These are phyloP conservation scores for Boletus reticulatus DNA, from an alignment of 768 basidiomycete genomes.

Conservation along the genomic window DNA sequence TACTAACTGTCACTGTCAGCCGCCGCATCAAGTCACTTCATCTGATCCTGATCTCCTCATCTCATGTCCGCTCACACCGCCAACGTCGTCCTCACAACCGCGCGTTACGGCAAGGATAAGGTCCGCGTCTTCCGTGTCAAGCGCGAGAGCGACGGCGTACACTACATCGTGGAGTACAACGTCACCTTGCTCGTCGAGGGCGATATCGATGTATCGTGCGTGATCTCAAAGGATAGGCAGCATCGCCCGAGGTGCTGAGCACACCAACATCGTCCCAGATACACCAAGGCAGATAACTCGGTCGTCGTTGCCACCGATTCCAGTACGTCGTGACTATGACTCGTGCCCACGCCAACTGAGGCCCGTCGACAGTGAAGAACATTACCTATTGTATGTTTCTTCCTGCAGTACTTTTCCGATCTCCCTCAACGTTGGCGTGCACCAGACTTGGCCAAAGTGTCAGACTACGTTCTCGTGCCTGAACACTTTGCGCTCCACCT, in stretches of 20 bases:
- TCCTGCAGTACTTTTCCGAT: neutral
- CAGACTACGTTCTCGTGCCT: slow-evolving; percentile 80
- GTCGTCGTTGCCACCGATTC: slow-evolving; percentile 92
- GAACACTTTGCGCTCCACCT: slow-evolving; percentile 89
- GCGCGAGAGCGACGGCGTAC: slow-evolving; percentile 54
- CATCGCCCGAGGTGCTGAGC: neutral
- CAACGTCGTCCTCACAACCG: slow-evolving; percentile 37
- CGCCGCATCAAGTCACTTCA: too few species aligned
- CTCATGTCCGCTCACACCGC: slow-evolving; percentile 28
- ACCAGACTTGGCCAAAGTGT: slow-evolving; percentile 81
- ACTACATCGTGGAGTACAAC: slow-evolving; percentile 82
- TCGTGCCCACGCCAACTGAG: neutral
- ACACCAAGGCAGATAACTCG: slow-evolving; percentile 85
- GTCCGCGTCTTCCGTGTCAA: slow-evolving; percentile 86
- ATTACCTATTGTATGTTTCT: slow-evolving; percentile 53
- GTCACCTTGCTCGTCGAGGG: slow-evolving; percentile 82
- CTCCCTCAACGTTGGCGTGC: neutral
- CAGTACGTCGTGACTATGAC: slow-evolving; percentile 44
- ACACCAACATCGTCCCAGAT: slow-evolving; percentile 42
- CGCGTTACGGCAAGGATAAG: slow-evolving; percentile 87
- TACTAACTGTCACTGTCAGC: too few species aligned
- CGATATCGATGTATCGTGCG: slow-evolving; percentile 70
- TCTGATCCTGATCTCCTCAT: neutral
- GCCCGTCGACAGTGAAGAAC: slow-evolving; percentile 52
- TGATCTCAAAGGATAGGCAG: neutral